Conservation (phyloP, 805 yeast species). For the Kuraishia hungarica region DNA sequence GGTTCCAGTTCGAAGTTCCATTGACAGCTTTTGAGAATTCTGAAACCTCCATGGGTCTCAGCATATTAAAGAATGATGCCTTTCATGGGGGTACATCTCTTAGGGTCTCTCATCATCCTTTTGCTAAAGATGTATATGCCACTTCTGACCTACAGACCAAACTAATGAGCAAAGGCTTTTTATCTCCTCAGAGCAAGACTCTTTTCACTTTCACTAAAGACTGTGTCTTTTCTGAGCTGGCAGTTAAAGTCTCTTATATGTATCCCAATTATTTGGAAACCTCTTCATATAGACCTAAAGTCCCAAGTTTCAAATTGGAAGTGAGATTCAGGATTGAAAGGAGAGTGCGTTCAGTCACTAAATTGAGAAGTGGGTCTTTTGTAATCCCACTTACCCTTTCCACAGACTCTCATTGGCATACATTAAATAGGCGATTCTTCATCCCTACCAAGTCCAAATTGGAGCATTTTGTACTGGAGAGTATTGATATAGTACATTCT, state of each 20-base stretch:
- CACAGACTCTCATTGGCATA: slow-evolving; percentile 16
- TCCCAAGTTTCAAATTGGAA: slow-evolving; percentile 22
- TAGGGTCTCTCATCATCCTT: slow-evolving; percentile 16
- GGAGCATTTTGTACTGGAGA: background rate
- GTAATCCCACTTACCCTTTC: slow-evolving; percentile 20
- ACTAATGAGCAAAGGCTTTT: background rate
- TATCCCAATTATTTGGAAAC: background rate
- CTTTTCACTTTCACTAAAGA: slow-evolving; percentile 23
- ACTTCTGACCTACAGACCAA: slow-evolving; percentile 7
- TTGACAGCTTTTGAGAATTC: slow-evolving; percentile 9
- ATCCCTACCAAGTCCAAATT: background rate
- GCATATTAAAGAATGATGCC: slow-evolving; percentile 17
- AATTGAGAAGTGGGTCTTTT: slow-evolving; percentile 21
- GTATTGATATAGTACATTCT: background rate
- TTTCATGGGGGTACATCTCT: slow-evolving; percentile 28
- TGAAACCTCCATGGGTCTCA: slow-evolving; percentile 10
- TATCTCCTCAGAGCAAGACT: background rate
- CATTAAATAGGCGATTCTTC: slow-evolving; percentile 12
- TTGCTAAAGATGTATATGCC: slow-evolving; percentile 13
- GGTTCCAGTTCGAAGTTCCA: slow-evolving; percentile 27
- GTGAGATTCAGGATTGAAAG: slow-evolving; percentile 24
- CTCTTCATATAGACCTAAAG: slow-evolving; percentile 4
- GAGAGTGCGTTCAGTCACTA: slow-evolving; percentile 18
- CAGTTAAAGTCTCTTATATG: slow-evolving; percentile 17
- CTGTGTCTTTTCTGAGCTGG: slow-evolving; percentile 15